phyloP scores from a whole-genome alignment of 495 filamentous ascomycete genomes.

The Opeltia flavorubescens region DNA sequence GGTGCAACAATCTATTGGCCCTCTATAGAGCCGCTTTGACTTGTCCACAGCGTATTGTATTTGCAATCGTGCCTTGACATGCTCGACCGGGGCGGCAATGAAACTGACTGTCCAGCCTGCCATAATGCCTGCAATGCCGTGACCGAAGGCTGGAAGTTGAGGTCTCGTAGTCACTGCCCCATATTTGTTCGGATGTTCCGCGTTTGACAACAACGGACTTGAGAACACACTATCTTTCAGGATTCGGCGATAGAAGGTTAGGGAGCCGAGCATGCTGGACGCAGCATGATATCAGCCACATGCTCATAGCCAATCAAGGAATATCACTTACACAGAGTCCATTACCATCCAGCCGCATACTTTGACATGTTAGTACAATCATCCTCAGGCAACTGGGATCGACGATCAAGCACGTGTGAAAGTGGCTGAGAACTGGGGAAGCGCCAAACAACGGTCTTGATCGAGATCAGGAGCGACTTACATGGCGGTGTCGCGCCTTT shows the following conservation, averaged over 20 bases:
- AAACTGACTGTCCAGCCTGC: constrained; percentile 77
- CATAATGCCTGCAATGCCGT: constrained; percentile 74
- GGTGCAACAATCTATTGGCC: constrained; percentile 66
- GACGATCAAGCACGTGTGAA: not conserved
- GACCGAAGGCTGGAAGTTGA: constrained; percentile 61
- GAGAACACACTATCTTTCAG: constrained; percentile 69
- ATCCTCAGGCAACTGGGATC: not conserved
- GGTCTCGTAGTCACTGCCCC: constrained; percentile 11
- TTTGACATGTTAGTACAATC: constrained; percentile 42
- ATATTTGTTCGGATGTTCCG: constrained; percentile 8
- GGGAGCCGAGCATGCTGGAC: constrained; percentile 69
- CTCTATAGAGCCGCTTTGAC: constrained; percentile 59
- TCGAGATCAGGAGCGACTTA: not conserved
- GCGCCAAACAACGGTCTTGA: not conserved
- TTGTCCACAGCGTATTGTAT: constrained; percentile 76
- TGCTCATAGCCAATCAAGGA: not conserved
- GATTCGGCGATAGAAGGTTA: constrained; percentile 75
- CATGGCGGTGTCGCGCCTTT: constrained; percentile 54
- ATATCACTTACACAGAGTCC: constrained; percentile 54
- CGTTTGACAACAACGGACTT: constrained; percentile 26
- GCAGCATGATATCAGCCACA: not conserved
- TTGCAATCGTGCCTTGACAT: constrained; percentile 87
- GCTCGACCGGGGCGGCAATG: constrained; percentile 75
- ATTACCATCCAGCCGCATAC: constrained; percentile 84
- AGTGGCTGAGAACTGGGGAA: not conserved